These are phyloP conservation scores for Phytophthora agathidicida DNA, from an alignment of 352 stramenopile genomes.

Conservation along the genomic window DNA sequence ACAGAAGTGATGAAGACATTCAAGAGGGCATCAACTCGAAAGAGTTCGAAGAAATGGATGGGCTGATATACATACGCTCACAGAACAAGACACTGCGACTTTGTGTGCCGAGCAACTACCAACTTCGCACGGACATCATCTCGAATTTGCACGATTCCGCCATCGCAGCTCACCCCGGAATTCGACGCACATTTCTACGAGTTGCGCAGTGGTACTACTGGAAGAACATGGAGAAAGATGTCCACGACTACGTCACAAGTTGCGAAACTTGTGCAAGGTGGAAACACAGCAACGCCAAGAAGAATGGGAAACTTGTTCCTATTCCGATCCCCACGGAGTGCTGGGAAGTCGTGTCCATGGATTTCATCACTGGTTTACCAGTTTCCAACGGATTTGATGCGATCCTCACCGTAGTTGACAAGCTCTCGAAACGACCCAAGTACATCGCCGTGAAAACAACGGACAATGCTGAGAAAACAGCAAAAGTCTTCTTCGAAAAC, in stretches of 20 bases:
- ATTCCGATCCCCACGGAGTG: constrained; percentile 24
- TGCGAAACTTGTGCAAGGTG: constrained; percentile 33
- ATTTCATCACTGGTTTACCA: constrained; percentile 34
- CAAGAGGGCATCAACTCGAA: no score
- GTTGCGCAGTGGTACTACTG: constrained; percentile 20
- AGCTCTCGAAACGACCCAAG: constrained; percentile 25
- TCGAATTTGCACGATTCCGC: constrained; percentile 21
- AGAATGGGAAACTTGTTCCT: constrained; percentile 31
- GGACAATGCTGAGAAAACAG: constrained; percentile 7
- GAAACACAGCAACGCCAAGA: constrained; percentile 27
- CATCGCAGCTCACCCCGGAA: constrained; percentile 11
- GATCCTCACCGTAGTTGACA: constrained; percentile 35
- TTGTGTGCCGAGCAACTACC: constrained; percentile 9
- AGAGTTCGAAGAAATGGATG: no score
- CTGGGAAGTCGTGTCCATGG: constrained; percentile 33
- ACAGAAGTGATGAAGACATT: no score
- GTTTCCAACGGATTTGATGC: constrained; percentile 26
- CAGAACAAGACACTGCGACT: no score
- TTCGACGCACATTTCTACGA: constrained; percentile 12
- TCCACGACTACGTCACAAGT: constrained; percentile 22
- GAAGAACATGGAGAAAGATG: constrained; percentile 2
- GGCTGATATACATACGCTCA: no score
- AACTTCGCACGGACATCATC: constrained; percentile 9
- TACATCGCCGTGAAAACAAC: constrained; percentile 6
- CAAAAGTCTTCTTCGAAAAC: constrained; percentile 7